These are phyloP conservation scores for Rugosomyces carneus DNA, from an alignment of 1,284 basidiomycete species.

Conservation along the genomic window DNA sequence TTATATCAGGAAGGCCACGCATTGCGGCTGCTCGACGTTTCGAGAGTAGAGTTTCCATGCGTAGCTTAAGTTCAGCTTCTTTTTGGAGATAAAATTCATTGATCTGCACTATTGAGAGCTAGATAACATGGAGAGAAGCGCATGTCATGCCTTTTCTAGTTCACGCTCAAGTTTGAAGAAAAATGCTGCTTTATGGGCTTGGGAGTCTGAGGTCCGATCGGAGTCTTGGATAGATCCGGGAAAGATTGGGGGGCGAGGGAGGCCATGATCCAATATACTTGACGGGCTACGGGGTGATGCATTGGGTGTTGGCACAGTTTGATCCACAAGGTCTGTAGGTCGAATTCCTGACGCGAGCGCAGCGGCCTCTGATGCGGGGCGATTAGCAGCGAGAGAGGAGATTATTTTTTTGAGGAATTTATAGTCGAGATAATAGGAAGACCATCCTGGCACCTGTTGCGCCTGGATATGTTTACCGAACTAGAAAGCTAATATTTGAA, in stretches of 20 bases:
- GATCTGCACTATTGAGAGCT: constrained; percentile 54
- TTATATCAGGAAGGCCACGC: constrained; percentile 60
- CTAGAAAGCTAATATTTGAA: constrained; percentile 36
- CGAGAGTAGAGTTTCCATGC: constrained; percentile 89
- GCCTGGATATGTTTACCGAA: constrained; percentile 98
- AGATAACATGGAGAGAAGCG: constrained; percentile 1
- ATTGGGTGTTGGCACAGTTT: constrained; percentile 20
- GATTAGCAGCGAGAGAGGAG: constrained; percentile 91
- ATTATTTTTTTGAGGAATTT: constrained; percentile 99
- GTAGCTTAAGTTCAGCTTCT: constrained; percentile 90
- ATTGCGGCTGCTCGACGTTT: constrained; percentile 84
- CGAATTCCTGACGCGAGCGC: constrained; percentile 80
- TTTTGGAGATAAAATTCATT: constrained; percentile 99
- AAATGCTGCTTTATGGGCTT: constrained; percentile 95
- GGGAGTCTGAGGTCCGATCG: constrained; percentile 72
- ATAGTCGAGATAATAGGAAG: constrained; percentile 95
- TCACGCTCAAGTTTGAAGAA: constrained; percentile 99
- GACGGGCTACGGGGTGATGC: constrained; percentile 20
- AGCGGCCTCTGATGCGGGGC: constrained; percentile 84
- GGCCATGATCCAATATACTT: constrained; percentile 29
- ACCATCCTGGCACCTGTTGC: constrained; percentile 97
- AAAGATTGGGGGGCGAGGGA: constrained; percentile 50
- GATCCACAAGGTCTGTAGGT: constrained; percentile 52
- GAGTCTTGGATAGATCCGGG: constrained; percentile 56
- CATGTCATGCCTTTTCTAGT: constrained; percentile 79